phyloP scores from a whole-genome alignment of 2,329 filamentous ascomycete species.

The Aspergillus sp. region DNA sequence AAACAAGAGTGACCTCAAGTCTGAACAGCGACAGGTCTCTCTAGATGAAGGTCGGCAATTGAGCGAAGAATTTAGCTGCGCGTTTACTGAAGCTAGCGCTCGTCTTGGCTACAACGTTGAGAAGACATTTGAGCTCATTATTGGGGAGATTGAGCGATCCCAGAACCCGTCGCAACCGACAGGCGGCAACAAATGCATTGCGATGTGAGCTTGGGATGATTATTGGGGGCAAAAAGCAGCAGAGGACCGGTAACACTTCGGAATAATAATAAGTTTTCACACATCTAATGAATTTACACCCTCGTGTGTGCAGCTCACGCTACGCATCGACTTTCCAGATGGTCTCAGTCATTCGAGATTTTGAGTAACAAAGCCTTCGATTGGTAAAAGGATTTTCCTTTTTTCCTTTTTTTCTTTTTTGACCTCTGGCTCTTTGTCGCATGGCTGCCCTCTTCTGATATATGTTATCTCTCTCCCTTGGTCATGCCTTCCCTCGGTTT shows the following conservation, averaged over 20 bases:
- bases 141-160: constrained; percentile 88
- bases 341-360: too few species aligned
- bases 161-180: constrained; percentile 82
- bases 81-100: constrained; percentile 90
- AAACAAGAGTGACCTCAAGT: constrained; percentile 90
- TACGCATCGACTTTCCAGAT: too few species aligned
- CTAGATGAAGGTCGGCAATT: constrained; percentile 77
- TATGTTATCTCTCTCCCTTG: too few species aligned
- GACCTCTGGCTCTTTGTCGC: too few species aligned
- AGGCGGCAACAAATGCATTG: constrained; percentile 66
- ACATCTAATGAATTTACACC: too few species aligned
- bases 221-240: constrained; percentile 1
- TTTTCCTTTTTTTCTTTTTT: too few species aligned
- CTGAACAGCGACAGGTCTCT: constrained; percentile 86
- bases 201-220: constrained; percentile 59
- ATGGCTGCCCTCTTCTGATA: too few species aligned
- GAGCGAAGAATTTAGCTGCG: constrained; percentile 79
- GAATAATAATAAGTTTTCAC: too few species aligned
- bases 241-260: not conserved
- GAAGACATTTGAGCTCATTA: constrained; percentile 88
- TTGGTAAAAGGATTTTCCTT: too few species aligned
- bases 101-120: constrained; percentile 89
- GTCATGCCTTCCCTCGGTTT: too few species aligned
- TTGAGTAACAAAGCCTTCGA: too few species aligned
- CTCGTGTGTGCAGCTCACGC: too few species aligned